A percentile compares a stretch with the other conserved stretches of the same genome.
These are phyloP conservation scores for Boletellus sp. DNA, from an alignment of 768 basidiomycete species.

Conservation along the genomic window DNA sequence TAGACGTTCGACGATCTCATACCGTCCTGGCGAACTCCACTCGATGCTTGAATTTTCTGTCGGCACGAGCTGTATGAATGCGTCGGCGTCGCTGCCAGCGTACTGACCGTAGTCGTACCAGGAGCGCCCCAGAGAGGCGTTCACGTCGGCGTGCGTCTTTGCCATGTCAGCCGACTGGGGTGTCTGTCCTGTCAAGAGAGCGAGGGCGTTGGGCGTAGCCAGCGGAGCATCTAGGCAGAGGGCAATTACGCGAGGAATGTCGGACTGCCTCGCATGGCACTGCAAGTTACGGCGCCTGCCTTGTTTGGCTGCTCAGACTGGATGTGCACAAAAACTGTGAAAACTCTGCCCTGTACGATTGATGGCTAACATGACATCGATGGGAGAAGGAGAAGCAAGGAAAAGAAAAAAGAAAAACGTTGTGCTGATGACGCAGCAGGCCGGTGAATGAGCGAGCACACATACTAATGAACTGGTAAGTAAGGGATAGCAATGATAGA, in stretches of 20 bases:
- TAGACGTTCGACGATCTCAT: constrained; percentile 60
- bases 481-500: constrained; percentile 26
- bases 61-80: not conserved
- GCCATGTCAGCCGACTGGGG: constrained; percentile 36
- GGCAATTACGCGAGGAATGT: constrained; percentile 7
- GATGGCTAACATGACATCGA: constrained; percentile 11
- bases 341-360: too few species aligned
- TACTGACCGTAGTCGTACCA: constrained; percentile 64
- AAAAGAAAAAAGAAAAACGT: constrained; percentile 1
- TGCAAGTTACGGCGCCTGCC: not conserved
- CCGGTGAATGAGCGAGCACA: constrained; percentile 27
- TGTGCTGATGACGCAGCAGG: constrained; percentile 26
- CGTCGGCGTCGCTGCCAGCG: not conserved
- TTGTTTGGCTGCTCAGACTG: not conserved
- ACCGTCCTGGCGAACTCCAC: constrained; percentile 65
- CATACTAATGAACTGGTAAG: constrained; percentile 27
- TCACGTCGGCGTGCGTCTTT: constrained; percentile 54
- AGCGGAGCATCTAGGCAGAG: constrained; percentile 27
- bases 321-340: too few species aligned
- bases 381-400: constrained; percentile 2
- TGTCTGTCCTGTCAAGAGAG: constrained; percentile 12
- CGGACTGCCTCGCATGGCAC: constrained; percentile 21
- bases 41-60: constrained; percentile 56
- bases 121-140: constrained; percentile 50
- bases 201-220: constrained; percentile 16